Evolutionary conservation across 129 eudicot genomes (phyloP).

Genomic region (Sambucus nigra): DNA sequence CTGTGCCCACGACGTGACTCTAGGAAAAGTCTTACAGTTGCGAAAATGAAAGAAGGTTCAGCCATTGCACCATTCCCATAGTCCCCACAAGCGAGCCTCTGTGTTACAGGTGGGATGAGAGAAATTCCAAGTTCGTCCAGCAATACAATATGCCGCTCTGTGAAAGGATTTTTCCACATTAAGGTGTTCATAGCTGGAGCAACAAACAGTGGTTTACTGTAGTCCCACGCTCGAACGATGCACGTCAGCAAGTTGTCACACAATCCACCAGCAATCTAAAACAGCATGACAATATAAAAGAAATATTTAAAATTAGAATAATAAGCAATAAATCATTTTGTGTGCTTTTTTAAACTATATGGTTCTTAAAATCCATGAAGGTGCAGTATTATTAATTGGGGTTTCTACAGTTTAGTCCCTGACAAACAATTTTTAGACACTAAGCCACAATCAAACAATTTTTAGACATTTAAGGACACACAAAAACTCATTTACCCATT

Average conservation of each 20-base stretch:
- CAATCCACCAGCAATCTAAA: conserved; percentile 92
- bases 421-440: too few relatives aligned
- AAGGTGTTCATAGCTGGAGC: conserved; percentile 95
- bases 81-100: conserved; percentile 90
- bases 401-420: too few relatives aligned
- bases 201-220: conserved; percentile 64
- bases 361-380: too few relatives aligned
- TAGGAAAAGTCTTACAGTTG: conserved; percentile 63
- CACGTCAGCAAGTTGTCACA: conserved; percentile 90
- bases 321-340: too few relatives aligned
- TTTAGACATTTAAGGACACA: too few relatives aligned
- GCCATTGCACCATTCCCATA: conserved; percentile 98
- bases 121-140: conserved; percentile 70
- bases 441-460: too few relatives aligned
- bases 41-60: conserved; percentile 70
- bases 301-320: too few relatives aligned
- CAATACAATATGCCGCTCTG: conserved; percentile 73
- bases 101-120: conserved; percentile 76
- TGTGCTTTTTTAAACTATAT: too few relatives aligned
- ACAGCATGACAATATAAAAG: too few relatives aligned
- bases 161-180: conserved; percentile 91
- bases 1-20: conserved; percentile 43
- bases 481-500: too few relatives aligned
- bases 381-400: too few relatives aligned
- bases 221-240: conserved; percentile 91